A percentile compares a stretch with the other conserved stretches of the same genome.
Evolutionary conservation across 441 rosid species (phyloP).

Genomic region (Theobroma grandiflorum): DNA sequence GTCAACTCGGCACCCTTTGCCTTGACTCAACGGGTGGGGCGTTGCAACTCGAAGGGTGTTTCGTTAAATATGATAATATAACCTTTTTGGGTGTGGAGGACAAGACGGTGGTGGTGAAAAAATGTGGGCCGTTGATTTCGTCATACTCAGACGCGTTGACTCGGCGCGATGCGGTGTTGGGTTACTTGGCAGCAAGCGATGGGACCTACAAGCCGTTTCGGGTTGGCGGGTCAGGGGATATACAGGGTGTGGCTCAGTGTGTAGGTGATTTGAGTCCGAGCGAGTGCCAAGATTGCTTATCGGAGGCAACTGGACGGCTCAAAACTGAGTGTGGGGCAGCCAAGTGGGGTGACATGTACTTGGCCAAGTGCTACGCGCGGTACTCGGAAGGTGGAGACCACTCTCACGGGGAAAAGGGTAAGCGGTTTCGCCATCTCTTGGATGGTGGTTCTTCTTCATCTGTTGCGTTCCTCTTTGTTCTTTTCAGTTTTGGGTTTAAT

Average conservation of each 20-base stretch:
- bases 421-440: conserved; percentile 41
- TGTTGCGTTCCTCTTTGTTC: conserved; percentile 12
- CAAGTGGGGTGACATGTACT: conserved; percentile 58
- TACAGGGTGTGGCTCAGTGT: conserved; percentile 60
- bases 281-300: conserved; percentile 73
- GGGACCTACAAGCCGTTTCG: conserved; percentile 49
- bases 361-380: conserved; percentile 71
- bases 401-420: conserved; percentile 57
- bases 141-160: conserved; percentile 44
- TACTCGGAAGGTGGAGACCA: conserved; percentile 56
- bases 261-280: conserved; percentile 52
- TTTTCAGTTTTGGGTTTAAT: neutral
- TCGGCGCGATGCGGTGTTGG: conserved; percentile 47
- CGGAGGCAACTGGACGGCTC: conserved; percentile 66
- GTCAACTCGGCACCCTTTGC: conserved; percentile 59
- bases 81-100: conserved; percentile 65
- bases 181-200: conserved; percentile 46
- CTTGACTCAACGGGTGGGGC: conserved; percentile 46
- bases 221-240: conserved; percentile 46
- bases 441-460: conserved; percentile 34
- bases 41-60: conserved; percentile 62
- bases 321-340: conserved; percentile 54
- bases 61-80: conserved; percentile 59
- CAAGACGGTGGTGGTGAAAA: conserved; percentile 54
- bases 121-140: conserved; percentile 50